phyloP scores from a whole-genome alignment of 2,329 filamentous ascomycete species.

The Fusarium domesticum region DNA sequence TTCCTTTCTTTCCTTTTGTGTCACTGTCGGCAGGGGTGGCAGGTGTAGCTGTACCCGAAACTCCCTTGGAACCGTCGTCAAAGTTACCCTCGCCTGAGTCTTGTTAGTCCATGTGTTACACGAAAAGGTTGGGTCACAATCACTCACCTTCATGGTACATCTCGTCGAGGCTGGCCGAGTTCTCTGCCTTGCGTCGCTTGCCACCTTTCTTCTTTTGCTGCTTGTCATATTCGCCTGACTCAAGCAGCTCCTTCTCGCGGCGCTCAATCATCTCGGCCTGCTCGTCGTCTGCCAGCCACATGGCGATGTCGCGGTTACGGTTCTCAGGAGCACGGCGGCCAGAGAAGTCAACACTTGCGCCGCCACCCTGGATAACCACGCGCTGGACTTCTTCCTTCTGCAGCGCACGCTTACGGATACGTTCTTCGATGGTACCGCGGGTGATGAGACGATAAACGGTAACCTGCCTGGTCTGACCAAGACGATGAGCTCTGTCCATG shows the following conservation, averaged over 20 bases:
- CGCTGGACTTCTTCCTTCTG: constrained; percentile 99
- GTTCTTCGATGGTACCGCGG: constrained; percentile 93
- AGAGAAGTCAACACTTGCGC: constrained; percentile 93
- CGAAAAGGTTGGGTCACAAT: not conserved
- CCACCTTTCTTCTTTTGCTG: constrained; percentile 60
- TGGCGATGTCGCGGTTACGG: constrained; percentile 93
- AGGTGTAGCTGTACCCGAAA: constrained; percentile 62
- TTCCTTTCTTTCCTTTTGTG: constrained; percentile 52
- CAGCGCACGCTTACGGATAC: constrained; percentile 91
- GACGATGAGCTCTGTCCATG: constrained; percentile 97
- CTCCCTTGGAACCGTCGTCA: constrained; percentile 72
- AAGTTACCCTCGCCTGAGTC: constrained; percentile 87
- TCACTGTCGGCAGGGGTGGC: constrained; percentile 72
- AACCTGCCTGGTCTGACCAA: constrained; percentile 92
- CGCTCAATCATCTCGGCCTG: constrained; percentile 91
- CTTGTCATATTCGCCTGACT: constrained; percentile 66
- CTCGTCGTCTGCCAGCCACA: constrained; percentile 98
- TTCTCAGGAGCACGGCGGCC: constrained; percentile 84
- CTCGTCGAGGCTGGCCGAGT: constrained; percentile 74
- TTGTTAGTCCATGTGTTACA: constrained; percentile 23
- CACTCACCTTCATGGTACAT: constrained; percentile 98
- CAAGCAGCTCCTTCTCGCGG: constrained; percentile 82
- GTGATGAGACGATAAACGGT: constrained; percentile 98
- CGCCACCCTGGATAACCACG: constrained; percentile 90
- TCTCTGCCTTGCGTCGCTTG: constrained; percentile 54